phyloP scores from a whole-genome alignment of 805 yeast species.

The Yarrowia deformans region DNA sequence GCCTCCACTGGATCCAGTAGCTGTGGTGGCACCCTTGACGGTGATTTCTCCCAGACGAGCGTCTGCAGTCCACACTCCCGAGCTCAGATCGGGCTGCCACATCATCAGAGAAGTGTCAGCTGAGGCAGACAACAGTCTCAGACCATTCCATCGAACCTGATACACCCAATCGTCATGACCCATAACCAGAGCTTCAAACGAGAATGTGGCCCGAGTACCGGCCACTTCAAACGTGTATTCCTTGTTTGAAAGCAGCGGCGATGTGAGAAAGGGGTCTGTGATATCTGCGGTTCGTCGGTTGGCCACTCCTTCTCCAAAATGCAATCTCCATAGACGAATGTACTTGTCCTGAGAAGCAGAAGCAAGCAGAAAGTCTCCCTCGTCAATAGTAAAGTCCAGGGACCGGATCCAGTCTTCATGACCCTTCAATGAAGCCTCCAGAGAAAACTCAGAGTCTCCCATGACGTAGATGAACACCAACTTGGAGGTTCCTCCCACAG shows the following conservation, averaged over 20 bases:
- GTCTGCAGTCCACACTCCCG: conserved; percentile 89
- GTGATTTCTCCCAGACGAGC: conserved; percentile 89
- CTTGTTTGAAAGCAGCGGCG: conserved; percentile 65
- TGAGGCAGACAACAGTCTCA: conserved; percentile 78
- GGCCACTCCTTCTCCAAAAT: conserved; percentile 41
- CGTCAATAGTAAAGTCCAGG: conserved; percentile 58
- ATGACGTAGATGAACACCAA: conserved; percentile 58
- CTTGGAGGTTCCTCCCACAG: conserved; percentile 52
- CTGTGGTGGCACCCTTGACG: conserved; percentile 96
- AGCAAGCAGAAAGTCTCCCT: conserved; percentile 70
- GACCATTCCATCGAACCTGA: conserved; percentile 73
- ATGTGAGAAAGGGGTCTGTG: conserved; percentile 41
- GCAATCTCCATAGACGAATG: conserved; percentile 85
- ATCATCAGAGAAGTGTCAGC: conserved; percentile 93
- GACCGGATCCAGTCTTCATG: conserved; percentile 97
- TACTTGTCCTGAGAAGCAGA: conserved; percentile 93
- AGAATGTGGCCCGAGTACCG: conserved; percentile 53
- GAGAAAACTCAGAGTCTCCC: conserved; percentile 47
- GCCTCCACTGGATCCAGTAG: conserved; percentile 91
- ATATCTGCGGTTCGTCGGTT: conserved; percentile 59
- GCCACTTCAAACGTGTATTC: conserved; percentile 62
- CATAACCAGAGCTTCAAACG: conserved; percentile 91
- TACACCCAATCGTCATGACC: conserved; percentile 99
- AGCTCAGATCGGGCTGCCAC: conserved; percentile 86
- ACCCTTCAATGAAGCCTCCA: conserved; percentile 71